Evolutionary conservation across 192 early-diverging fungal genomes (phyloP), one percentile per base, ranked within the genome.

Genomic region (Gamsiella multidivaricata): DNA sequence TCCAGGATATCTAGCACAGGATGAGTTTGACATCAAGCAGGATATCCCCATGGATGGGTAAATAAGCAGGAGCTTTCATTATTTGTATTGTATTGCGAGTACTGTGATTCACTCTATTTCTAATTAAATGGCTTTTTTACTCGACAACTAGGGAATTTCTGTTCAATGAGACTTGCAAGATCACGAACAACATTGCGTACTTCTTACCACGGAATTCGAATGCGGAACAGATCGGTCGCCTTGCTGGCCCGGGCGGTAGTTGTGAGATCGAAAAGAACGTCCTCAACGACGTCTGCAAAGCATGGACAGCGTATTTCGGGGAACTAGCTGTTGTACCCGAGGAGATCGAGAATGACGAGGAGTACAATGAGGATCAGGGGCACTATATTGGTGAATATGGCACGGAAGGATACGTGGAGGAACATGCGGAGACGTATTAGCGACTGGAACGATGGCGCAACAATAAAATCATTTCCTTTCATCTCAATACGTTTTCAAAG

Each of bases 191-290:
- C 42, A 88, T 99, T 53, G 91, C 86, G 15, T 93, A 91, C 55
- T 99, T 90, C 81, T 70, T 98, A 78, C 97, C 97, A 7, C 85
- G 93, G 7, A 96, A 94, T 79, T 88, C 88, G 41, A 85, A 94
- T 54, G 81, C 85, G 0, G 53, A 90, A 2, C 90, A 96, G 81
- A 64, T 95, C 25, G 87, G 82, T 32, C 41, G 65, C 5, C 63
- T 94, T 26, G 85, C 80, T 14, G 87, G 80, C n/a, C 79, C 81
- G 5, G 89, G 83, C 3, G 65, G 69, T 1, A 59, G 67, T 8
- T 96, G 94, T 61, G 96, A 99, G 64, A 80, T 96, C 18, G 95
- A 99, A 79, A 78, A 91, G 61, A 91, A 92, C 65, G 87, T 85
- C 43, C 65, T 96, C 5, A 85, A 87, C 56, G 87, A 84, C 14